A percentile compares a stretch with the other conserved stretches of the same genome.
These are phyloP conservation scores for Beauveria brongniartii DNA, from an alignment of 2,329 filamentous ascomycete species.

Conservation along the genomic window DNA sequence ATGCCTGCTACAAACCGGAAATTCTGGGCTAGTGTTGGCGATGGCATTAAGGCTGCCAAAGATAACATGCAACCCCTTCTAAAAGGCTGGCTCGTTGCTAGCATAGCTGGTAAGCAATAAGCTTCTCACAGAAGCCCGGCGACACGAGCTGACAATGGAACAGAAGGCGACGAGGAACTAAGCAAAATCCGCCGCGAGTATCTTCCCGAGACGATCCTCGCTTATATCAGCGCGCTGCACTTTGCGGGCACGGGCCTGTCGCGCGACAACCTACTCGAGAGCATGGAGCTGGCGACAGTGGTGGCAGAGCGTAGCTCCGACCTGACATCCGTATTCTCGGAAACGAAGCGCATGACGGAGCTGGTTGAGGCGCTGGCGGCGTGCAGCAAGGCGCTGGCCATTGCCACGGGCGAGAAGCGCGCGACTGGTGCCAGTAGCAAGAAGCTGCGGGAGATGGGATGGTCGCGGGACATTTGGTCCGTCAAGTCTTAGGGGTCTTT, in stretches of 20 bases:
- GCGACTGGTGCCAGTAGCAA: slow-evolving; percentile 41
- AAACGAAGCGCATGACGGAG: slow-evolving; percentile 62
- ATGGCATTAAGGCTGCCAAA: slow-evolving; percentile 46
- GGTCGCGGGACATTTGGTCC: slow-evolving; percentile 56
- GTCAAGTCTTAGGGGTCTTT: slow-evolving; percentile 34
- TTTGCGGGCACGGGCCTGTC: slow-evolving; percentile 67
- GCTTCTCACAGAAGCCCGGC: not conserved
- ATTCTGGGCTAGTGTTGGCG: slow-evolving; percentile 47
- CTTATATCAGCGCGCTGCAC: slow-evolving; percentile 74
- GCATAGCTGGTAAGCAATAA: slow-evolving; percentile 42
- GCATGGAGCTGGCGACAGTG: slow-evolving; percentile 74
- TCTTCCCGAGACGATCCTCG: slow-evolving; percentile 77
- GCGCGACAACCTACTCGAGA: slow-evolving; percentile 69
- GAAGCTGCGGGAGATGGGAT: slow-evolving; percentile 53
- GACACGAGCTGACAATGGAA: slow-evolving; percentile 11
- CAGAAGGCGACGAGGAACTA: slow-evolving; percentile 54
- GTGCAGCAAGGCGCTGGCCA: slow-evolving; percentile 63
- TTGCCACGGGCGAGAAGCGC: slow-evolving; percentile 48
- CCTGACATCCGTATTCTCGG: slow-evolving; percentile 55
- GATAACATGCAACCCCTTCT: slow-evolving; percentile 54
- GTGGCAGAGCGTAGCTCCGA: slow-evolving; percentile 66
- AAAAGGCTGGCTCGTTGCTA: slow-evolving; percentile 52
- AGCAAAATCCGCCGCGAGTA: slow-evolving; percentile 64
- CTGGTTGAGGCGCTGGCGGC: slow-evolving; percentile 68
- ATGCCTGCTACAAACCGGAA: slow-evolving; percentile 32